Evolutionary conservation across 345 rosid species (phyloP).

Genomic region (Sonneratia caseolaris): DNA sequence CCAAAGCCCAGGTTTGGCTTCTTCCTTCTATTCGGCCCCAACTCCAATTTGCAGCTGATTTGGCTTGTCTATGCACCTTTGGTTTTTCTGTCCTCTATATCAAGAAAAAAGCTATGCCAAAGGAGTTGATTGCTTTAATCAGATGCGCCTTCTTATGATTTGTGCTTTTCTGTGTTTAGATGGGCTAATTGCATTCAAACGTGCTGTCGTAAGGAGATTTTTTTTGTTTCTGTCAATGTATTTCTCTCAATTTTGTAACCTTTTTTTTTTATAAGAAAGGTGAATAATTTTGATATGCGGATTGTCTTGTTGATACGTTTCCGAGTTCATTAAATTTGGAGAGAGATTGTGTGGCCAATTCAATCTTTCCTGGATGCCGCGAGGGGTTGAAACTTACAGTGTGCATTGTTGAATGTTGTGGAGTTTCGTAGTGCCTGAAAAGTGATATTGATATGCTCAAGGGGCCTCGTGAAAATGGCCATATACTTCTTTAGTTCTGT

Average conservation of each 20-base stretch:
- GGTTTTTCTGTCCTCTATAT: not conserved
- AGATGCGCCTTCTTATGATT: not conserved
- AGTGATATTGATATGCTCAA: not conserved
- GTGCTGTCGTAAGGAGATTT: not conserved
- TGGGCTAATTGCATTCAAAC: not conserved
- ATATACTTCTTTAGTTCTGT: not conserved
- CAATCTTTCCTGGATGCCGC: not conserved
- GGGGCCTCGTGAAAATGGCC: not conserved
- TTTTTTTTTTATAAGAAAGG: not conserved
- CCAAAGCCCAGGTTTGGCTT: constrained; percentile 3
- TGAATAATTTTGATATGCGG: not conserved
- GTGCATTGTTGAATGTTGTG: not conserved
- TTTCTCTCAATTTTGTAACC: not conserved
- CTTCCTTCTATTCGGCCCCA: not conserved
- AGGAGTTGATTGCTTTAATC: not conserved
- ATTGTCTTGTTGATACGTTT: not conserved
- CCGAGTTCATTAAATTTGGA: not conserved
- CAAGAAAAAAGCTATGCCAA: no score
- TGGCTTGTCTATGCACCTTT: not conserved
- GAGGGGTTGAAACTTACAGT: not conserved
- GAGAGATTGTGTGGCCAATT: not conserved
- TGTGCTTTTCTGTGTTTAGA: not conserved
- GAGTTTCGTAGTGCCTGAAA: not conserved
- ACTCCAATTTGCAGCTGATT: not conserved
- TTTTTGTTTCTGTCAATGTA: not conserved